Conservation (phyloP, 768 basidiomycete species). For the Pleurotus giganteus region DNA sequence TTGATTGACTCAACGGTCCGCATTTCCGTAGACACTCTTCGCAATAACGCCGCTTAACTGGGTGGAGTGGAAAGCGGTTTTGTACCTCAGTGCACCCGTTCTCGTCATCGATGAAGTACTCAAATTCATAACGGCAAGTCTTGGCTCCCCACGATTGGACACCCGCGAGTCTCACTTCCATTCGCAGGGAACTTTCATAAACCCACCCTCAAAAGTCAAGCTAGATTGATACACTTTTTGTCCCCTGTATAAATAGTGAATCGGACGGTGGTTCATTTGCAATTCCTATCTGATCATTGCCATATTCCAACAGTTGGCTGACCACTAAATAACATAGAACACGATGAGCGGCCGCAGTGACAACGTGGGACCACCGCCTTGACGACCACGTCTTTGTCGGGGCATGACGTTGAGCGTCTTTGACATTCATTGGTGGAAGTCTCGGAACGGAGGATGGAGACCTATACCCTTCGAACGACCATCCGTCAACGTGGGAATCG, state of each 20-base stretch:
- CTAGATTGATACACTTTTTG: constrained; percentile 23
- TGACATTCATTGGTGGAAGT: not conserved
- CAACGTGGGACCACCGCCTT: not conserved
- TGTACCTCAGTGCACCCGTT: constrained; percentile 86
- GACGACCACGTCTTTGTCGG: not conserved
- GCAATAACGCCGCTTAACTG: constrained; percentile 93
- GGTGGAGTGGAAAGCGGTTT: constrained; percentile 92
- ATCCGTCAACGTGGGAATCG: constrained; percentile 4
- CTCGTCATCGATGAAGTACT: constrained; percentile 86
- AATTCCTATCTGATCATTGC: not conserved
- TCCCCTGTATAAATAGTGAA: constrained; percentile 7
- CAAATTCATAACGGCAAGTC: constrained; percentile 76
- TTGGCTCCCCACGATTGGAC: not conserved
- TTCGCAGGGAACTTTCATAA: constrained; percentile 44
- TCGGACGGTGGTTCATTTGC: not conserved
- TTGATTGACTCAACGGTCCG: constrained; percentile 7
- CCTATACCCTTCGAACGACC: not conserved
- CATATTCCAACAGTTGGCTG: not conserved
- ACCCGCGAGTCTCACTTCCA: not conserved
- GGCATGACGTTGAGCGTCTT: not conserved
- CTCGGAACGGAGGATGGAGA: constrained; percentile 2
- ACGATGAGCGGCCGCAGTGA: not conserved
- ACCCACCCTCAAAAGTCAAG: constrained; percentile 44
- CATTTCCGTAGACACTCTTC: constrained; percentile 62
- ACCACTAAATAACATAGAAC: not conserved